These are phyloP conservation scores for Talaromyces pinophilus DNA, from an alignment of 2,329 filamentous ascomycete genomes.

Conservation along the genomic window DNA sequence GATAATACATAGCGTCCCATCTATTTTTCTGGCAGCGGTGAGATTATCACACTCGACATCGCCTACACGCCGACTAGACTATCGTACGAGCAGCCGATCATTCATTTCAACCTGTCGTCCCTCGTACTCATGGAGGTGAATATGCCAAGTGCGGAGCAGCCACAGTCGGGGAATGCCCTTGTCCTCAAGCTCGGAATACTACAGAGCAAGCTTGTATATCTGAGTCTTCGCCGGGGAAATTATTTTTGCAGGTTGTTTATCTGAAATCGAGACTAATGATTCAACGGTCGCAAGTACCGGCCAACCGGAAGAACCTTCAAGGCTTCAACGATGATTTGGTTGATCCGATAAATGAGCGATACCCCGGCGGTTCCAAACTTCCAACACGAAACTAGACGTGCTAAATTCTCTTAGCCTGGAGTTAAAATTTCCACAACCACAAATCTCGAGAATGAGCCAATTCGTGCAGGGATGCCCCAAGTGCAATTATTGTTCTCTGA, in stretches of 20 bases:
- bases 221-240: background rate
- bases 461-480: background rate
- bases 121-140: background rate
- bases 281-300: background rate
- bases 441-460: background rate
- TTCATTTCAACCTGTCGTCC: background rate
- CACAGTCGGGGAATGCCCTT: background rate
- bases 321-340: background rate
- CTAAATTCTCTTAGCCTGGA: constrained; percentile 17
- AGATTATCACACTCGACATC: background rate
- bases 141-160: background rate
- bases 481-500: constrained; percentile 2
- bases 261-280: background rate
- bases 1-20: background rate
- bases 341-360: constrained; percentile 15
- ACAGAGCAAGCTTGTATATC: background rate
- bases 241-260: background rate
- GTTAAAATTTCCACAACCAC: constrained; percentile 15
- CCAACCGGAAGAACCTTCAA: background rate
- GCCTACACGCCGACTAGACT: background rate
- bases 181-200: background rate
- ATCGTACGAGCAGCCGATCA: background rate
- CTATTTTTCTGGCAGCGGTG: constrained; percentile 8
- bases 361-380: constrained; percentile 23
- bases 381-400: constrained; percentile 9